Evolutionary conservation across 345 rosid genomes (phyloP), one percentile per base, ranked within the genome.

Genomic region (Trapa incisa): DNA sequence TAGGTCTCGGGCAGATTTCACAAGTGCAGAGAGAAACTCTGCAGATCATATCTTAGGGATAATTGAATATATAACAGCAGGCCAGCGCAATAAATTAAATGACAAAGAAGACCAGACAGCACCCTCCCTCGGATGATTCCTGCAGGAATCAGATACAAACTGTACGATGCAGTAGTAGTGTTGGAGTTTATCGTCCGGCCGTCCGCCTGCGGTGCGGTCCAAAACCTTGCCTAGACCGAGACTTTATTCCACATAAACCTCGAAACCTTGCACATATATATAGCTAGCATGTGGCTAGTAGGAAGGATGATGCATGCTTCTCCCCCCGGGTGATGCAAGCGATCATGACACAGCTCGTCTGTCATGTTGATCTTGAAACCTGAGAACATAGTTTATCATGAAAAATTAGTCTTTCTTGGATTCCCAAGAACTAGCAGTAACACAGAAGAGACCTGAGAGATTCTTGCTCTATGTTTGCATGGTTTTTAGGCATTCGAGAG

Each of bases 301-400:
- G 6, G 43, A 41, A 3, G 43, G 29, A 2, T 57, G 22, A 7
- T 9, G 42, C 35, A 14, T 14, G 35, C n/a, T 22, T 13, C 48
- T 14, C 38, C 71, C 71, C 68, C 70, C 67, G 29, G 29, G 29
- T 22, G 29, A 50, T 74, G 73, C 64, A 65, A 22, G 41, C 66
- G 67, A 70, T 22, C 29, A 22, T 47, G 61, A 60, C 48, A 70
- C 82, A 41, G 43, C 80, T 77, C 69, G 74, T 82, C 79, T 68
- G 74, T 82, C 79, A 89, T 75, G 86, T 78, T 71, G 80, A 74
- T 82, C 89, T 89, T 67, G 92, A 81, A 83, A 92, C 90, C 98
- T 89, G 90, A 54, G 78, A 73, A 12, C 41, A 72, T 64, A 38
- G 1, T 16, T 15, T 47, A 58, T 66, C 33, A 47, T 32, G 47